These are phyloP conservation scores for Ophiostoma tasmaniense DNA, from an alignment of 2,329 filamentous ascomycete species.

Conservation along the genomic window DNA sequence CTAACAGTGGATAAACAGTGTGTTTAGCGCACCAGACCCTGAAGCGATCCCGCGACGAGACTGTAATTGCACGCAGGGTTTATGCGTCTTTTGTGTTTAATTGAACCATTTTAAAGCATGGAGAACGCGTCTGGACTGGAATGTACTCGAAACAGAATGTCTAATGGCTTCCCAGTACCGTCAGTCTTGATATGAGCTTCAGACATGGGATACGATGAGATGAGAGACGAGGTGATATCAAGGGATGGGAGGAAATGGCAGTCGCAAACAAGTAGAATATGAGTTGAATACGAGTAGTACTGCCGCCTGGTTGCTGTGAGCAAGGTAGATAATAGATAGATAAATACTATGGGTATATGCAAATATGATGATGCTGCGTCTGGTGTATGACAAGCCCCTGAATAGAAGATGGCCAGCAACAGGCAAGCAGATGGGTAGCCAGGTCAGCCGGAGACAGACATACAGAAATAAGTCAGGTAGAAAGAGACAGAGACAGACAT, in stretches of 20 bases:
- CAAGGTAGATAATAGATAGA: not conserved
- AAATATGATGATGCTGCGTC: not conserved
- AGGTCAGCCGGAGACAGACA: no score
- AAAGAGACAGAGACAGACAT: not conserved
- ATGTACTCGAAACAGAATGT: not conserved
- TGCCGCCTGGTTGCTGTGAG: not conserved
- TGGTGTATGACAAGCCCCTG: not conserved
- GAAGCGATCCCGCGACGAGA: not conserved
- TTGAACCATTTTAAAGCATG: not conserved
- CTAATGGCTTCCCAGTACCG: not conserved
- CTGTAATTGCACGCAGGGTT: not conserved
- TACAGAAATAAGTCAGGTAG: not conserved
- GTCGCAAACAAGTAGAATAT: not conserved
- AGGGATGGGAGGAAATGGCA: not conserved
- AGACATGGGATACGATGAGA: not conserved
- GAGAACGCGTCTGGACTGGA: not conserved
- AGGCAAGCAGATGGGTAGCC: not conserved
- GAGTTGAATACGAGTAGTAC: not conserved
- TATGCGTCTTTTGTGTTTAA: not conserved
- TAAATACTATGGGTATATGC: not conserved
- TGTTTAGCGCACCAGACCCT: not conserved
- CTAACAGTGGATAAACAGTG: not conserved
- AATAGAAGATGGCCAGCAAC: not conserved
- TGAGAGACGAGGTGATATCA: not conserved
- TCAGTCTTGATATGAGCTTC: not conserved